Base-by-base conservation (phyloP, 495 filamentous ascomycete genomes). In the Neurospora tetraspora region DNA sequence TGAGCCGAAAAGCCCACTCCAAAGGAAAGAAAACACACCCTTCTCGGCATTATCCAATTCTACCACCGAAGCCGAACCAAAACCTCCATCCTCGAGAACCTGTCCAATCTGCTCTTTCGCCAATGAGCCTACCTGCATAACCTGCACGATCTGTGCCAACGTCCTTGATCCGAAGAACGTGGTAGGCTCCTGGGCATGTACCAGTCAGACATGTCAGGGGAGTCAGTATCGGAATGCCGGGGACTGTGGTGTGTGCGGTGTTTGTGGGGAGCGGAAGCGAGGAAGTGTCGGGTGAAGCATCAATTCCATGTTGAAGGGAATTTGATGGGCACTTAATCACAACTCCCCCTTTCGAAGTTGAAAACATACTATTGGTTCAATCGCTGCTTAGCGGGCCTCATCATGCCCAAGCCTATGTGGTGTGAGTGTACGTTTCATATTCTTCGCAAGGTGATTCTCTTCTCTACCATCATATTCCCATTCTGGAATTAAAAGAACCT, bases 81-180 rank as follows among this genome's bases (percentile, higher is more conserved):
- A 36, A 53, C 68, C 11, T 18, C 27, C 69, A 18, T n/a, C 61
- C 42, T 38, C 72, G 36, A 47, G 70, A 34, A 72, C 72, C 11
- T 93, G 91, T 73, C 80, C 86, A 0, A 80, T 90, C 65, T 94
- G 92, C 76, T 91, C 91, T 3, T 86, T 91, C 72, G 77, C 77
- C 36, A 93, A 91, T 77, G 82, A 83, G 11, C 53, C 73, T 0
- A 70, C 72, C 31, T 80, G 86, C 27, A 76, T 87, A 2, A 89
- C 86, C 12, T 94, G 92, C 77, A 77, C 78, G 4, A 85, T 88
- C 61, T 94, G 92, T 74, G 85, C 88, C 36, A 87, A 93, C 73
- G 90, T 93, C 9, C 82, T 94, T 20, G 81, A 89, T 43, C 78
- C 84, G 0, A 70, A 77, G 14, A 84, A 82, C 53, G 81, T 89